Conservation (phyloP, 1,139 yeast genomes). For the Candida freyschussii region DNA sequence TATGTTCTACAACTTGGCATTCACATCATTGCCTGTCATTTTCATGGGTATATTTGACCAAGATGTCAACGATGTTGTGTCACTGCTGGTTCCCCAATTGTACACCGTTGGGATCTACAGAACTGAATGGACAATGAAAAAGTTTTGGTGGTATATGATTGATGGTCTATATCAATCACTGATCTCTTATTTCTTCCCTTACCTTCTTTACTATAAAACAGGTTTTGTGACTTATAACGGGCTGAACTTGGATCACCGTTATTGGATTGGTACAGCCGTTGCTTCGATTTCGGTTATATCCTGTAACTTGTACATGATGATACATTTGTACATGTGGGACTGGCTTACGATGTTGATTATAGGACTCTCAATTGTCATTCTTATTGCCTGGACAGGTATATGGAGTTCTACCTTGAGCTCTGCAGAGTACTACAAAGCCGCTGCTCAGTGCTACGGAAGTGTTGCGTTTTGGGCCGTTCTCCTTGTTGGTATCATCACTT, state of each 20-base stretch:
- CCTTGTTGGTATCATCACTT: conserved; percentile 63
- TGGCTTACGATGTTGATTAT: conserved; percentile 70
- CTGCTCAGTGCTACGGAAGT: conserved; percentile 66
- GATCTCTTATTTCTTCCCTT: conserved; percentile 84
- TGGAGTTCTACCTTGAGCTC: conserved; percentile 66
- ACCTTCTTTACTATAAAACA: conserved; percentile 53
- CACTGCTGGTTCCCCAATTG: conserved; percentile 84
- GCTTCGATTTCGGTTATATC: conserved; percentile 75
- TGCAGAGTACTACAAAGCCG: conserved; percentile 73
- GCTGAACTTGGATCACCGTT: conserved; percentile 71
- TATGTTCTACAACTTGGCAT: conserved; percentile 91
- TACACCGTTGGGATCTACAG: conserved; percentile 82
- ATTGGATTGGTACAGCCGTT: conserved; percentile 77
- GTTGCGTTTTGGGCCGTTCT: conserved; percentile 79
- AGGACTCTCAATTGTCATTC: conserved; percentile 57
- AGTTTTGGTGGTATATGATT: conserved; percentile 78
- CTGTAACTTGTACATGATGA: conserved; percentile 72
- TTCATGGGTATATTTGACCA: conserved; percentile 89
- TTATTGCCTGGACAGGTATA: conserved; percentile 86
- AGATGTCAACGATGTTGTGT: conserved; percentile 79
- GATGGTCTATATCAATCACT: conserved; percentile 90
- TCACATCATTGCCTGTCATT: conserved; percentile 90
- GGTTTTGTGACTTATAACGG: conserved; percentile 62
- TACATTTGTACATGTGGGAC: conserved; percentile 93
- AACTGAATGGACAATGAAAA: conserved; percentile 71